These are phyloP conservation scores for Austroboletus eburneus DNA, from an alignment of 768 basidiomycete species.

Conservation along the genomic window DNA sequence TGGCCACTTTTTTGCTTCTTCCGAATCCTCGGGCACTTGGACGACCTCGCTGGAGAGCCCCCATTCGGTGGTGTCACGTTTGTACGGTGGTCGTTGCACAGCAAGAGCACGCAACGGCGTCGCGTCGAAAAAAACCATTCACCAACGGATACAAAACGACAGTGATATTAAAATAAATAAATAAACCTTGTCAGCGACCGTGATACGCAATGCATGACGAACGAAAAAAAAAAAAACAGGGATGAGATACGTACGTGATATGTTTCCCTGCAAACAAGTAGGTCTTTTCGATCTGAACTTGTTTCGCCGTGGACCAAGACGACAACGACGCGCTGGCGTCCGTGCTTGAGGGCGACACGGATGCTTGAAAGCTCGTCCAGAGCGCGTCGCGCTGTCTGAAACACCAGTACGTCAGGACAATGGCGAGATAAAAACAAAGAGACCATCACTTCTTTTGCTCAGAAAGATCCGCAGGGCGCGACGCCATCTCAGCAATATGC, in stretches of 20 bases:
- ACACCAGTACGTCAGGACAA: neutral
- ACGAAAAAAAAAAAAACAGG: neutral
- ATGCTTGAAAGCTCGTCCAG: conserved; percentile 68
- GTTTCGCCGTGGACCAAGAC: conserved; percentile 30
- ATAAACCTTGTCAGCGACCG: neutral
- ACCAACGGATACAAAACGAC: too few species aligned
- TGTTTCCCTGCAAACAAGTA: conserved; percentile 78
- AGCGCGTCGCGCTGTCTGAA: conserved; percentile 56
- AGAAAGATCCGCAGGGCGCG: conserved; percentile 32
- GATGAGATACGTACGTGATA: conserved; percentile 49
- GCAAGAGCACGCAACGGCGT: neutral
- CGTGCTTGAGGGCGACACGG: conserved; percentile 37
- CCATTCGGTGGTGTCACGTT: neutral
- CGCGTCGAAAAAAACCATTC: too few species aligned
- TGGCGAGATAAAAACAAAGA: neutral
- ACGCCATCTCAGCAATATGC: conserved; percentile 11
- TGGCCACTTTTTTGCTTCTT: conserved; percentile 77
- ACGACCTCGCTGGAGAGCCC: conserved; percentile 62
- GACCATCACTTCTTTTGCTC: conserved; percentile 42
- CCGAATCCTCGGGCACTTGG: conserved; percentile 68
- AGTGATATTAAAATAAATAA: too few species aligned
- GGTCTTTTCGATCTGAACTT: conserved; percentile 64
- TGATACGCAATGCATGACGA: neutral
- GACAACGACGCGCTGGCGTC: conserved; percentile 6
- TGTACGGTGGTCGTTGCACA: neutral